Evolutionary conservation across 768 basidiomycete species (phyloP).

Genomic region (Mycena albidolilacea): DNA sequence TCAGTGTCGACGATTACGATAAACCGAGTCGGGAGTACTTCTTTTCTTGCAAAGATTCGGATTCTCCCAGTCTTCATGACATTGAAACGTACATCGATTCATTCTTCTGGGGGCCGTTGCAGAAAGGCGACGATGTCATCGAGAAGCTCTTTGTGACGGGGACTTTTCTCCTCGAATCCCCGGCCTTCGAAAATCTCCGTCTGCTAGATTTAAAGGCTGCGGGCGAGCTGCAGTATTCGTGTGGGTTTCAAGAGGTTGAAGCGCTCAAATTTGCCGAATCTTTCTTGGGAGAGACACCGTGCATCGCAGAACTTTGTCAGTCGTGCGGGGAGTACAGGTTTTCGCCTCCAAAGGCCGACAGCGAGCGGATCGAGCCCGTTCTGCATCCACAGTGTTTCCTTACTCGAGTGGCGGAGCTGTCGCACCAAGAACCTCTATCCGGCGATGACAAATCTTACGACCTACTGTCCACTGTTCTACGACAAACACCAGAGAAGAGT

Average conservation of each 20-base stretch:
- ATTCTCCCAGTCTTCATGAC: not conserved
- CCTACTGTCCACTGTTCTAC: conserved; percentile 1
- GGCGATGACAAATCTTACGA: not conserved
- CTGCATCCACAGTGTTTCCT: conserved; percentile 16
- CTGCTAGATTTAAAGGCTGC: too few species aligned
- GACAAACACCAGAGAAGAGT: not conserved
- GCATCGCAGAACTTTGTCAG: conserved; percentile 6
- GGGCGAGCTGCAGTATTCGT: not conserved
- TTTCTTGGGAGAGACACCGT: not conserved
- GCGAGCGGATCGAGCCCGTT: not conserved
- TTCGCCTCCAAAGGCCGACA: not conserved
- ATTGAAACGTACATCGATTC: conserved; percentile 6
- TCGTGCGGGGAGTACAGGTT: conserved; percentile 14
- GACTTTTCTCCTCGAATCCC: not conserved
- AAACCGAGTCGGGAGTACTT: not conserved
- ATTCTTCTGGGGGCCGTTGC: conserved; percentile 16
- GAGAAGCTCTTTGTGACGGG: conserved; percentile 27
- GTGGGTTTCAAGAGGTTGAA: conserved; percentile 30
- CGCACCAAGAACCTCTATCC: not conserved
- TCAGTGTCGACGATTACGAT: conserved; percentile 26
- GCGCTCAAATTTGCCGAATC: not conserved
- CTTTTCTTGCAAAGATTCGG: too few species aligned
- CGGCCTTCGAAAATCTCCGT: not conserved
- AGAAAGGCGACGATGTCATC: conserved; percentile 17
- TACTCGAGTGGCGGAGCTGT: not conserved